Evolutionary conservation across 2,329 filamentous ascomycete species (phyloP), one percentile per base, ranked within the genome.

Genomic region (Tolypocladium endophyticum): DNA sequence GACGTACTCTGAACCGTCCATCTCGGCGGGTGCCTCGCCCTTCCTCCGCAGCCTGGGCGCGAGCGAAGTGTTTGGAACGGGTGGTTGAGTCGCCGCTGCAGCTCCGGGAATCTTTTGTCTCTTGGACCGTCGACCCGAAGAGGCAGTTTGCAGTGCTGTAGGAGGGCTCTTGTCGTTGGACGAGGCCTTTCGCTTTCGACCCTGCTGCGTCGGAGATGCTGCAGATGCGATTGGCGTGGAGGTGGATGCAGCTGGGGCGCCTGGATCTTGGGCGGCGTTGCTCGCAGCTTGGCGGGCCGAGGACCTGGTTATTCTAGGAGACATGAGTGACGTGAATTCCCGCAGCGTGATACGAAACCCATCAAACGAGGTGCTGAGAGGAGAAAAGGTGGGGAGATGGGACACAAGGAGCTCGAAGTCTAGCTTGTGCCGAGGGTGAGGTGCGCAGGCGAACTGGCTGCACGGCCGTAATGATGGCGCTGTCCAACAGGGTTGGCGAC

Each of bases 231-330:
- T 58, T 6, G 59, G 52, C 62, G 73, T 69, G 68, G 77, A 71
- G 64, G 76, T 71, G 66, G 77, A 28, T 54, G 56, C 36, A 59
- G 68, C 67, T 63, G 74, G 64, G 67, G 75, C 65, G 69, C 76
- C 72, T 70, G 76, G 69, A 63, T 71, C 68, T 69, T 77, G 76
- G 67, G 76, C 77, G 76, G 78, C 77, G 71, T 79, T 79, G 72
- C 76, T 84, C 73, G 90, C 88, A 79, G 90, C 90, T 84, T 90
- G 87, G 81, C 92, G 92, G 80, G 92, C 89, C 76, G 92, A 88
- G 71, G 92, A 94, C 81, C 93, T 91, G 82, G 93, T 97, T 71
- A 94, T 87, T 90, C 92, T 97, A 84, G 87, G 81, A 85, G 90
- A 90, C 92, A 96, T 97, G 87, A 93, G 90, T 87, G 73, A 74